Conservation (phyloP, 2,329 filamentous ascomycete genomes). For the Aureobasidium sp. region DNA sequence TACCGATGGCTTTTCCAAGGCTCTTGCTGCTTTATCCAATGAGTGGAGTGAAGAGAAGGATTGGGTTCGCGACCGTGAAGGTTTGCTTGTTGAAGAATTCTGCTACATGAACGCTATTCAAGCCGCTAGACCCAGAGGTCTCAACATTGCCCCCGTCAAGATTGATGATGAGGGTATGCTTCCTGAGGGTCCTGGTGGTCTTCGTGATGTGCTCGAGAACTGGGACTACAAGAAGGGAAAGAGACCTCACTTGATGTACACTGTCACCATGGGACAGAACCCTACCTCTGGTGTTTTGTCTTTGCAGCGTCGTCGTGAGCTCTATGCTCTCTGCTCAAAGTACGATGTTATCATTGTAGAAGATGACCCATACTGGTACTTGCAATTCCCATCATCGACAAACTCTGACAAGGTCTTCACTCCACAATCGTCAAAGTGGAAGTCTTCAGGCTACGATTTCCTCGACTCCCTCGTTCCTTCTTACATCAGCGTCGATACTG, state of each 20-base stretch:
- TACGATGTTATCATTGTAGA: conserved; percentile 89
- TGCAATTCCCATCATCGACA: conserved; percentile 73
- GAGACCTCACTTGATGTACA: conserved; percentile 79
- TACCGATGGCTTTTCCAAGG: conserved; percentile 78
- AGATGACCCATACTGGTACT: conserved; percentile 93
- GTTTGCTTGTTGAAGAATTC: conserved; percentile 70
- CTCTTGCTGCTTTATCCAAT: conserved; percentile 65
- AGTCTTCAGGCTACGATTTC: conserved; percentile 62
- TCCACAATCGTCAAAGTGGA: conserved; percentile 27
- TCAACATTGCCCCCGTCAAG: conserved; percentile 64
- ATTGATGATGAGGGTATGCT: conserved; percentile 75
- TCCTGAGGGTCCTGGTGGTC: conserved; percentile 60
- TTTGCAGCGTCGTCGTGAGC: conserved; percentile 61
- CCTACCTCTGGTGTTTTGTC: conserved; percentile 72
- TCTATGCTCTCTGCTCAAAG: conserved; percentile 71
- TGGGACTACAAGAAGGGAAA: conserved; percentile 71
- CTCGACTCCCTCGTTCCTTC: conserved; percentile 77
- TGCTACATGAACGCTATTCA: conserved; percentile 70
- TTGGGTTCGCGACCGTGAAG: conserved; percentile 61
- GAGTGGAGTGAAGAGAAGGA: conserved; percentile 63
- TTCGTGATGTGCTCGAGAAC: conserved; percentile 69
- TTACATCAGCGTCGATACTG: conserved; percentile 70
- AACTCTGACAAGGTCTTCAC: conserved; percentile 21
- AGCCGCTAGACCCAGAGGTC: conserved; percentile 55
- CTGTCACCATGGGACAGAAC: conserved; percentile 86